phyloP scores from a whole-genome alignment of 257 asterid species.

The Rehmannia glutinosa region DNA sequence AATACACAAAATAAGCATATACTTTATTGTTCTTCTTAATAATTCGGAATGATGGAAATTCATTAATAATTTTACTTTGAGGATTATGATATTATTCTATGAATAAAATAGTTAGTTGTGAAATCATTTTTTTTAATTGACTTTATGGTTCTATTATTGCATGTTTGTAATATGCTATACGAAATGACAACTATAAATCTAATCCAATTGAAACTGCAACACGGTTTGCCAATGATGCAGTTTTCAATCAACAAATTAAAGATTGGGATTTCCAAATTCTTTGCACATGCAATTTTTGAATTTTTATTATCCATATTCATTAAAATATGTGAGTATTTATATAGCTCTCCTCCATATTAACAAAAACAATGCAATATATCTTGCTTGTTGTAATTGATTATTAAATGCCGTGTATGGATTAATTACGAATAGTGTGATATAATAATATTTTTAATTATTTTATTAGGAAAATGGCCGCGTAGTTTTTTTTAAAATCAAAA shows the following conservation, averaged over 20 bases:
- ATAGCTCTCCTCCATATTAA: too few relatives aligned
- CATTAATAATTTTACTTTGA: neutral
- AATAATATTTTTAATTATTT: too few relatives aligned
- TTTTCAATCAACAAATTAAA: neutral
- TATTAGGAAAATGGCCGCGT: neutral
- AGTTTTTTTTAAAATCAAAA: too few relatives aligned
- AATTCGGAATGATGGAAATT: slow-evolving; percentile 3
- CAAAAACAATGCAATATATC: too few relatives aligned
- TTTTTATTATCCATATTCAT: too few relatives aligned
- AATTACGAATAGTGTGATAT: too few relatives aligned
- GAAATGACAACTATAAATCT: slow-evolving; percentile 18
- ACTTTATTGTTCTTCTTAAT: neutral
- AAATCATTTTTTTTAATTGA: slow-evolving; percentile 1
- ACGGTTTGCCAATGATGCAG: neutral
- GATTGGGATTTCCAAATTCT: neutral
- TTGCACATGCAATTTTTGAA: neutral
- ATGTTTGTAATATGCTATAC: slow-evolving; percentile 13
- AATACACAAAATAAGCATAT: neutral
- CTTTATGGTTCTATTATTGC: slow-evolving; percentile 14
- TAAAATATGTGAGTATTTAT: too few relatives aligned
- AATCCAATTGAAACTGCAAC: slow-evolving; percentile 7
- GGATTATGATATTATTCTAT: neutral
- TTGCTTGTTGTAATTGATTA: too few relatives aligned
- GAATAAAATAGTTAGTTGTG: too few relatives aligned
- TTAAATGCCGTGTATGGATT: too few relatives aligned